Conservation (phyloP, 371 early-diverging fungal genomes). For the Syncephalastrum contaminatum region DNA sequence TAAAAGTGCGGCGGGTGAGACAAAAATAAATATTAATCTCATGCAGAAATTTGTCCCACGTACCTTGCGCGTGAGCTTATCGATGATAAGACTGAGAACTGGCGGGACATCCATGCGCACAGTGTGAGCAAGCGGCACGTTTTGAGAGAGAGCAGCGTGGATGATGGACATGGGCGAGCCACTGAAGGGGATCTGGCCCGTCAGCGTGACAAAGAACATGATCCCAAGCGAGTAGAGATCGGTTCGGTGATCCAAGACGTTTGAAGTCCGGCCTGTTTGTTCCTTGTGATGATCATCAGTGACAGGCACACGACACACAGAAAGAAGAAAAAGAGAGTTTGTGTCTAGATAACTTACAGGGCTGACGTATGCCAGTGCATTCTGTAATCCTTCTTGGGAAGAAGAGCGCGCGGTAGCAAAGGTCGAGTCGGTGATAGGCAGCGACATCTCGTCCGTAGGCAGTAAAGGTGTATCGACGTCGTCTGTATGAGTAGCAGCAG, state of each 20-base stretch:
- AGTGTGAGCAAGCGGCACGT: constrained; percentile 45
- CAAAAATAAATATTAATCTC: background rate
- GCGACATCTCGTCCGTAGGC: no score
- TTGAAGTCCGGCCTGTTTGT: constrained; percentile 59
- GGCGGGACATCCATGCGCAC: constrained; percentile 53
- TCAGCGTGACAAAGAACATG: constrained; percentile 50
- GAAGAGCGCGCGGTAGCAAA: no score
- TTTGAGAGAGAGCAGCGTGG: constrained; percentile 49
- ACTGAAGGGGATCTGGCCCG: constrained; percentile 46
- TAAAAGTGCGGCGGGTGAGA: background rate
- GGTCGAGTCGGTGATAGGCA: no score
- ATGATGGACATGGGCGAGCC: constrained; percentile 53
- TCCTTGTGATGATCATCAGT: constrained; percentile 21
- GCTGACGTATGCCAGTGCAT: constrained; percentile 36
- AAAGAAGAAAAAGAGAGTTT: background rate
- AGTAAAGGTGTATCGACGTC: no score
- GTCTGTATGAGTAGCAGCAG: background rate
- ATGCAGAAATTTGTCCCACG: background rate
- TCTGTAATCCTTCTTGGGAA: constrained; percentile 25
- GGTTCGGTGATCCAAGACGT: constrained; percentile 54
- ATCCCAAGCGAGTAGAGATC: constrained; percentile 58
- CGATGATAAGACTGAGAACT: constrained; percentile 50
- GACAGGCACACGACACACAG: background rate
- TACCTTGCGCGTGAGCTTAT: constrained; percentile 59
- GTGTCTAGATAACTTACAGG: constrained; percentile 18